Evolutionary conservation across 177 flowering plant species (phyloP), one percentile per base, ranked within the genome.

Genomic region (Vitis hybrid): DNA sequence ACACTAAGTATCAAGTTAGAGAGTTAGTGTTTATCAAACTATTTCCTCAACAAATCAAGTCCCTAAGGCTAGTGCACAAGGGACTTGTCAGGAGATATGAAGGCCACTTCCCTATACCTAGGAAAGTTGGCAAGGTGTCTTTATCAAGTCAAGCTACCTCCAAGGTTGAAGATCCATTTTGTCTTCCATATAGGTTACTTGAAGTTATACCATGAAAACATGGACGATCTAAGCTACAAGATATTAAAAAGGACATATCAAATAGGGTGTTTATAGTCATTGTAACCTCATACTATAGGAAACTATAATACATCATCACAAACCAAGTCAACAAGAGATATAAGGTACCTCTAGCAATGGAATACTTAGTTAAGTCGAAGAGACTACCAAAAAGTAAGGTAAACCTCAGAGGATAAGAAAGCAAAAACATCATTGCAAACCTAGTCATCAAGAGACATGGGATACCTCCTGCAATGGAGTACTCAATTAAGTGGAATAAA

Each of bases 11-110:
- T 53, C 3, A 51, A 5, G 47, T 72, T 15, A 59, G 70, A 19
- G 75, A 72, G 19, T 15, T 13, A 12, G 59, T 72, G 11, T 2
- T 72, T 3, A 10, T 72, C 28, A 72, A 72, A 50, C 4, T 65
- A 10, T 7, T 14, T 47, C 50, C 6, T 3, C 11, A 56, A 11
- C 55, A 56, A n/a, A 24, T 5, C 4, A 69, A 61, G 72, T 9
- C 19, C n/a, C 28, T 24, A 24, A 24, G 28, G 28, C 28, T 3
- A 24, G 22, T 51, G 57, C 28, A 15, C 31, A 50, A 60, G 57
- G 57, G 58, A 19, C 56, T 69, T 24, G 14, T 44, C 14, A 13
- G 4, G 28, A 24, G 28, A 24, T 33, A 69, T 60, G 66, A 69
- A 14, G 31, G 72, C 3, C 66, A 56, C 11, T 60, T 22, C 20